Evolutionary conservation across 371 early-diverging fungal genomes (phyloP).

Genomic region (Rhizopus sp.): DNA sequence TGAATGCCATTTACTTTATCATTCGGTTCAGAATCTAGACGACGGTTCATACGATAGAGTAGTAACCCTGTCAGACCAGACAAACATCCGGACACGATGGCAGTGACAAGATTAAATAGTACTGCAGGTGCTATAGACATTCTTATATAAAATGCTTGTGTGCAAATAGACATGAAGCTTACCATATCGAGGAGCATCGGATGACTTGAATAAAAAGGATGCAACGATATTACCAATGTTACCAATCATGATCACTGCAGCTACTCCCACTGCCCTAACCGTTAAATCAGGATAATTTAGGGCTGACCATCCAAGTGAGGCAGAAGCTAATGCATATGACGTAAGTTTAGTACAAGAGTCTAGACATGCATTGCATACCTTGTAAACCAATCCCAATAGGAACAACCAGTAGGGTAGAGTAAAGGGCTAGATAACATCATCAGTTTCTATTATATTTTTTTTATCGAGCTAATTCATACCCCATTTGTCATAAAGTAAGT

Average conservation of each 20-base stretch:
- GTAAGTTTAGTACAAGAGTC: background rate
- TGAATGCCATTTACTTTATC: constrained; percentile 5
- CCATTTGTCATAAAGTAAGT: constrained; percentile 25
- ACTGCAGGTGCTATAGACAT: constrained; percentile 19
- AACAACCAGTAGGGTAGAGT: constrained; percentile 20
- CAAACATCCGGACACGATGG: constrained; percentile 10
- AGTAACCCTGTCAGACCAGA: constrained; percentile 21
- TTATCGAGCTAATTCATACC: constrained; percentile 12
- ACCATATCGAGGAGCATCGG: constrained; percentile 33
- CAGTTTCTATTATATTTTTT: background rate
- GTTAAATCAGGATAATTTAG: constrained; percentile 30
- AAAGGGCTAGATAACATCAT: constrained; percentile 16
- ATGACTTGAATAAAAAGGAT: constrained; percentile 27
- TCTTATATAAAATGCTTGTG: background rate
- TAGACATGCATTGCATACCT: constrained; percentile 21
- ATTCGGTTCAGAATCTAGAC: constrained; percentile 9
- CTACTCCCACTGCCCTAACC: constrained; percentile 33
- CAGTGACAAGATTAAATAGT: constrained; percentile 17
- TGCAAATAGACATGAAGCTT: constrained; percentile 1
- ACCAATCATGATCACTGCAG: constrained; percentile 26
- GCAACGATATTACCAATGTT: constrained; percentile 33
- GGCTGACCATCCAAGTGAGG: constrained; percentile 31
- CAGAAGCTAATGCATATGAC: constrained; percentile 19
- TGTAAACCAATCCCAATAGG: constrained; percentile 32
- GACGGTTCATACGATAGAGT: constrained; percentile 22